Conservation (phyloP, 2,329 filamentous ascomycete genomes). For the Diaporthe amygdali region DNA sequence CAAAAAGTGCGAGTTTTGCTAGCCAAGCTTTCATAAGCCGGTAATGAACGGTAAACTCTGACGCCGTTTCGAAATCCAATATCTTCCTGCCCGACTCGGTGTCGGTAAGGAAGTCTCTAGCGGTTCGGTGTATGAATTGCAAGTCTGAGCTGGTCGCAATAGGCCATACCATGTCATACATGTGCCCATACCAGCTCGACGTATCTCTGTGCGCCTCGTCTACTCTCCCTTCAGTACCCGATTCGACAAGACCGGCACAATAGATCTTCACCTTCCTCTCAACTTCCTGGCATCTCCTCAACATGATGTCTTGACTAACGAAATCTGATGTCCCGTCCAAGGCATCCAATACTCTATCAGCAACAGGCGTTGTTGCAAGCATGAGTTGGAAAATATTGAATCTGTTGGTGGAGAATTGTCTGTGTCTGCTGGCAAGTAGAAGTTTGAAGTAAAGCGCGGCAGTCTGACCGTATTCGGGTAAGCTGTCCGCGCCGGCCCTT, state of each 20-base stretch:
- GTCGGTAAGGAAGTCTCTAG: conserved; percentile 27
- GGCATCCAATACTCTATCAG: not conserved
- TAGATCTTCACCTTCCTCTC: not conserved
- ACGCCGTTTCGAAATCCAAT: not conserved
- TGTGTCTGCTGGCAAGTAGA: too few relatives aligned
- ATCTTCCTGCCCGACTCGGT: not conserved
- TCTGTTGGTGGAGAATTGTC: too few relatives aligned
- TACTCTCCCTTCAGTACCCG: not conserved
- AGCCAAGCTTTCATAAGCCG: not conserved
- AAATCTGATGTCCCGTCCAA: not conserved
- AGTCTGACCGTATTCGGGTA: not conserved
- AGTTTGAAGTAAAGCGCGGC: conserved; percentile 14
- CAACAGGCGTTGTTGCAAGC: not conserved
- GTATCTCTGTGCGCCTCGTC: too few relatives aligned
- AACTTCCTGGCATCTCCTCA: not conserved
- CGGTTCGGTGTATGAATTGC: not conserved
- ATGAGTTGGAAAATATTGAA: not conserved
- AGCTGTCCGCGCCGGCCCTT: not conserved
- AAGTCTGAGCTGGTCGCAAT: not conserved
- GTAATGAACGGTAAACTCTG: not conserved
- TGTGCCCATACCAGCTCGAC: conserved; percentile 10
- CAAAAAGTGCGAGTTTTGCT: not conserved
- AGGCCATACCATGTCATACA: not conserved
- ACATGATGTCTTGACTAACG: not conserved
- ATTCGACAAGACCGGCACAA: not conserved